Percentiles rank a stretch among this genome's conserved stretches.
These are phyloP conservation scores for Penicillium daleae DNA, from an alignment of 495 filamentous ascomycete species.

Conservation along the genomic window DNA sequence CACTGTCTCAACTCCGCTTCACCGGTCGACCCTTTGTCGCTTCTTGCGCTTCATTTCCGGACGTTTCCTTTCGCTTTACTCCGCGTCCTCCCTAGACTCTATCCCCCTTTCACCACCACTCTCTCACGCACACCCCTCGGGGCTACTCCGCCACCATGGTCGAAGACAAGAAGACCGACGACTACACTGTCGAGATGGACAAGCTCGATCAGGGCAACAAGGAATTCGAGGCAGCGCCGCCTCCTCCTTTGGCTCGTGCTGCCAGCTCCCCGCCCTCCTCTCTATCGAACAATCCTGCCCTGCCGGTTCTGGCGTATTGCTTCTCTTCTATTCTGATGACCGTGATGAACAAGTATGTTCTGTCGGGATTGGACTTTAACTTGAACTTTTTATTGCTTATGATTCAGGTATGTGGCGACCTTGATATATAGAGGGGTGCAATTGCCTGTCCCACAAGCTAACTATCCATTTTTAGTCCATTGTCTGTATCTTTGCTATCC, in stretches of 20 bases:
- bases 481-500: conserved; percentile 89
- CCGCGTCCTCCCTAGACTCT: conserved; percentile 1
- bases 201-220: conserved; percentile 64
- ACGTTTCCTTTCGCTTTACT: neutral
- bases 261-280: conserved; percentile 34
- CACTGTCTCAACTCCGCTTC: conserved; percentile 13
- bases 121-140: neutral
- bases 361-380: conserved; percentile 90
- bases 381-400: conserved; percentile 93
- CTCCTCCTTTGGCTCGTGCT: conserved; percentile 45
- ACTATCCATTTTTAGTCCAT: conserved; percentile 63
- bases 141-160: conserved; percentile 52
- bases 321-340: conserved; percentile 97
- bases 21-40: neutral
- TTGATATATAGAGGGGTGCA: neutral
- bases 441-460: conserved; percentile 6
- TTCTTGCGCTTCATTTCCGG: conserved; percentile 10
- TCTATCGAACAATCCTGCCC: conserved; percentile 69
- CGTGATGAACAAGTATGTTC: conserved; percentile 97
- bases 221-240: conserved; percentile 52
- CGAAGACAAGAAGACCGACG: conserved; percentile 86
- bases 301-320: conserved; percentile 91
- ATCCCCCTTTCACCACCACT: conserved; percentile 3
- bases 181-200: conserved; percentile 73
- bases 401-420: conserved; percentile 72